Evolutionary conservation across 345 rosid species (phyloP).

Genomic region (Rubroshorea leprosula): DNA sequence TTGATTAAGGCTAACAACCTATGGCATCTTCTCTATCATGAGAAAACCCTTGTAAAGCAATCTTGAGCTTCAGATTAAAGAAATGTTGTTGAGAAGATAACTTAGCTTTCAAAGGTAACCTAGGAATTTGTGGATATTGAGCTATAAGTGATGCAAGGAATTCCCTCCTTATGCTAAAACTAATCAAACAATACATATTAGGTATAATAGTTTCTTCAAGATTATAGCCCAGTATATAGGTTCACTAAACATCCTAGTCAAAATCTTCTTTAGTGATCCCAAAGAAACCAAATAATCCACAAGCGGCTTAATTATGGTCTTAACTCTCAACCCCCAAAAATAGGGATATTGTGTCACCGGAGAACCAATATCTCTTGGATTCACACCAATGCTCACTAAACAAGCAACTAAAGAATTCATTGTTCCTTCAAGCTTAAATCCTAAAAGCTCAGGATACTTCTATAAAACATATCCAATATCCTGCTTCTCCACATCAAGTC

Average conservation of each 20-base stretch:
- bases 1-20: slow-evolving; percentile 77
- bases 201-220: slow-evolving; percentile 88
- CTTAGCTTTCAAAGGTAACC: slow-evolving; percentile 82
- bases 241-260: slow-evolving; percentile 83
- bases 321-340: slow-evolving; percentile 86
- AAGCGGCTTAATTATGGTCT: slow-evolving; percentile 74
- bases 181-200: slow-evolving; percentile 70
- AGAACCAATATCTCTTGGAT: slow-evolving; percentile 89
- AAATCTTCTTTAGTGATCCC: slow-evolving; percentile 70
- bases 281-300: slow-evolving; percentile 66
- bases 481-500: slow-evolving; percentile 85
- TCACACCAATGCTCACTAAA: slow-evolving; percentile 86
- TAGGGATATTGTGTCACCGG: slow-evolving; percentile 90
- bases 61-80: slow-evolving; percentile 74
- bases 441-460: slow-evolving; percentile 87
- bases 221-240: slow-evolving; percentile 74
- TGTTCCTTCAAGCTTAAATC: slow-evolving; percentile 92
- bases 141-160: slow-evolving; percentile 50
- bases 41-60: slow-evolving; percentile 76
- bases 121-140: slow-evolving; percentile 76
- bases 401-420: slow-evolving; percentile 90
- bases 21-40: slow-evolving; percentile 85
- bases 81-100: slow-evolving; percentile 83
- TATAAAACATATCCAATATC: slow-evolving; percentile 71
- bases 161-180: slow-evolving; percentile 71